Evolutionary conservation across 2,329 filamentous ascomycete genomes (phyloP), one percentile per base, ranked within the genome.

Genomic region (Phialemoniopsis sp.): DNA sequence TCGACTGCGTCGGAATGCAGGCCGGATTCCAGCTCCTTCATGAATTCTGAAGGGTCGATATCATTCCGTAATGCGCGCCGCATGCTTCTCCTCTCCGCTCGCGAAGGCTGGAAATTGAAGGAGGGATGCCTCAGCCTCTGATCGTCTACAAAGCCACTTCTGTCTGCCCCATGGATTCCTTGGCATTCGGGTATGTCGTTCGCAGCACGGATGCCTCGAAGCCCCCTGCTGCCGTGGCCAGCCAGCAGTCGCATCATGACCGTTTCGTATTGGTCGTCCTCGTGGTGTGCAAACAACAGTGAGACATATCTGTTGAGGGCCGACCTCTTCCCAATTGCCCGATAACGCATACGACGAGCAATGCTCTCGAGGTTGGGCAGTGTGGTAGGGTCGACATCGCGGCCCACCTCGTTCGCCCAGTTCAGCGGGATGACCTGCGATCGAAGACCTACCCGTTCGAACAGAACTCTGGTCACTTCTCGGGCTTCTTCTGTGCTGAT

Each of bases 191-290:
- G 91, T n/a, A 96, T 89, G 33, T 78, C 76, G 19, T 76, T 70
- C 14, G 76, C 68, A 4, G 67, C 51, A 9, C 71, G 73, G 51
- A 95, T 93, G 4, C 86, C 89, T 13, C 72, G 67, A 21, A 95
- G 66, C 0, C 87, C 89, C n/a, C 74, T 67, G n/a, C 78, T 76
- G 3, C 76, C 67, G 51, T 88, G 85, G 1, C 83, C 81, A 4
- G 70, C 68, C 8, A 83, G 62, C 42, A 97, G 61, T 32, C 93
- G 78, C 81, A 89, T 86, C 36, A 97, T 63, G 4, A 94, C 73
- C 0, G 90, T 96, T 64, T 98, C 93, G 40, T 89, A 85, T 55
- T 93, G 88, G 53, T 98, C 93, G 53, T 96, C 90, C 45, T 76
- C 70, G 57, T 98, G 93, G 56, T 98, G 93, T 4, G 84, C 93